Base-by-base conservation (phyloP, 352 stramenopile species). In the Phytophthora idaei region DNA sequence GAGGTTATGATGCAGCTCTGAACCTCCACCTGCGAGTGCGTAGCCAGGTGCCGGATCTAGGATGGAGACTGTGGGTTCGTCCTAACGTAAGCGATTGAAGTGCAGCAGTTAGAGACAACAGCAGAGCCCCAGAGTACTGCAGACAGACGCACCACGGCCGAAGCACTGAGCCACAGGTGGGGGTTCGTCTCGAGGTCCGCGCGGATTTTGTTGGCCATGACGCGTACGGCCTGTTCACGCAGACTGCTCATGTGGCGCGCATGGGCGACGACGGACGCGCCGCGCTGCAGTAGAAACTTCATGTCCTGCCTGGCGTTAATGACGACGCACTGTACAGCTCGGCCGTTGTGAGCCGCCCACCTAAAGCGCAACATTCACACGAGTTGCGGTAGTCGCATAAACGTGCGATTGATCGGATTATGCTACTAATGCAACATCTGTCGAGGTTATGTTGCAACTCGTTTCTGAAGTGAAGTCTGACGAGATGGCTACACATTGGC, bases 1-100 rank as follows among this genome's bases (percentile, higher is more conserved):
- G 28, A 83, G 62, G 41, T 85, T 66, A 29, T 57, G 72, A 48
- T 80, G 68, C 31, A 62, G 10, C 36, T 75, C 62, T 4, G 66
- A 50, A n/a, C 65, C 69, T 47, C 61, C 55, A 56, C 73, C 72
- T 25, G 47, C 31, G 10, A 77, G 67, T 31, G 81, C 85, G 47
- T 94, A 95, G 3, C 85, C 86, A 0, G 71, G 74, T 6, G 81
- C 80, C 4, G 87, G 84, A 31, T 93, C 76, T 47, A 95, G 48
- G 31, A 95, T 95, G 36, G 87, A 95, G n/a, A 93, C 74, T 0
- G 87, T 95, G 25, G 87, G 83, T 32, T 94, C 85, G 47, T 95
- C 78, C 87, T 95, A 61, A 14, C n/a, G 44, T 36, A 51, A 8
- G 57, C 42, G 28, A 42, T 14, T 17, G 12, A 42, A 60, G 42